Conservation (phyloP, 306 rosid species). For the Cicer chorassanicum region DNA sequence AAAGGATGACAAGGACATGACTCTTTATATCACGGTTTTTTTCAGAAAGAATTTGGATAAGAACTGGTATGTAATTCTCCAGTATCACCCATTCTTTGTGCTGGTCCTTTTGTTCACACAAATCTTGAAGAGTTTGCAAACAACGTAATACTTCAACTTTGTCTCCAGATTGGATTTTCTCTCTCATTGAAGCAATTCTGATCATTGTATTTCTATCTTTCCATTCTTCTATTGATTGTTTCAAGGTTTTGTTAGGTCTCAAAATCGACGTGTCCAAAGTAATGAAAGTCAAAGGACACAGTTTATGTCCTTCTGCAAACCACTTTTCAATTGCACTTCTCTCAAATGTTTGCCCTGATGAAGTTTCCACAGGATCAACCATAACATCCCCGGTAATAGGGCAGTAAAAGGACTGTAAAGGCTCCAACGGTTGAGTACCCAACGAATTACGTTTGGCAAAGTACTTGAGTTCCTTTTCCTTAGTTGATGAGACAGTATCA, state of each 20-base stretch:
- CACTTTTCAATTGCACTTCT: constrained; percentile 71
- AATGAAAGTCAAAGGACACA: constrained; percentile 64
- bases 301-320: constrained; percentile 62
- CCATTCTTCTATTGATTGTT: constrained; percentile 75
- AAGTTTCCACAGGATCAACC: constrained; percentile 82
- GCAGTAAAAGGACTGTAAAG: constrained; percentile 61
- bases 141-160: constrained; percentile 34
- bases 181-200: constrained; percentile 48
- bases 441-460: constrained; percentile 61
- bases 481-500: constrained; percentile 74
- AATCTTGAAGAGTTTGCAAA: constrained; percentile 34
- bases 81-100: constrained; percentile 65
- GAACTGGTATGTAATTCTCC: constrained; percentile 66
- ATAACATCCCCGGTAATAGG: constrained; percentile 60
- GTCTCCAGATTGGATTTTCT: constrained; percentile 54
- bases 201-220: constrained; percentile 67
- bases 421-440: constrained; percentile 55
- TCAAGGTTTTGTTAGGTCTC: constrained; percentile 67
- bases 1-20: constrained; percentile 57
- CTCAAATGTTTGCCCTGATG: constrained; percentile 67
- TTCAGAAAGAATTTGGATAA: constrained; percentile 56
- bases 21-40: constrained; percentile 62
- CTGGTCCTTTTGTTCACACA: constrained; percentile 59
- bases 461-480: constrained; percentile 67
- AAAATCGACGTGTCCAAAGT: constrained; percentile 56